Conservation (phyloP, 345 rosid species). For the Durio zibethinus region DNA sequence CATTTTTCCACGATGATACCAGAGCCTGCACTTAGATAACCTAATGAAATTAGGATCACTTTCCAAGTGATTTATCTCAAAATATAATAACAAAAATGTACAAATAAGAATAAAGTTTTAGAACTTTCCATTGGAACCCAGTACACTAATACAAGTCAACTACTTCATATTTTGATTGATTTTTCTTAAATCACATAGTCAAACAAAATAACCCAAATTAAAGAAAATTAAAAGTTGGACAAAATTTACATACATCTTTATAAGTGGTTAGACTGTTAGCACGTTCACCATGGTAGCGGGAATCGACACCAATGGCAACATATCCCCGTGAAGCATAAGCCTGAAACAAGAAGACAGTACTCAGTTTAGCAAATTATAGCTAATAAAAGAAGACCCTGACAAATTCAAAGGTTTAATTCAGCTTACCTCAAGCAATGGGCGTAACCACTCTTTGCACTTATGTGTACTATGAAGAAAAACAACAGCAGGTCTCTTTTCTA, state of each 20-base stretch:
- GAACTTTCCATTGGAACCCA: too few relatives aligned
- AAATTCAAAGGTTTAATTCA: too few relatives aligned
- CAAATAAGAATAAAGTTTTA: neutral
- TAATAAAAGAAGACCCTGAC: neutral
- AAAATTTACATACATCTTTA: constrained; percentile 42
- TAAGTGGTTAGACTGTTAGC: constrained; percentile 61
- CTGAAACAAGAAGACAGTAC: constrained; percentile 29
- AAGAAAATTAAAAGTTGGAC: neutral
- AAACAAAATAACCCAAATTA: neutral
- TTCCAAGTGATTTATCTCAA: neutral
- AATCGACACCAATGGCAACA: constrained; percentile 73
- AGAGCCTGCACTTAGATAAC: constrained; percentile 61
- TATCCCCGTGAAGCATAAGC: constrained; percentile 91
- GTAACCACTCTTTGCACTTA: constrained; percentile 80
- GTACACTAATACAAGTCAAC: neutral
- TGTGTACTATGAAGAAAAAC: constrained; percentile 83
- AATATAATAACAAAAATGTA: neutral
- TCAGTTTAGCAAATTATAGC: neutral
- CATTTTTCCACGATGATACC: constrained; percentile 76
- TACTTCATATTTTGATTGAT: neutral
- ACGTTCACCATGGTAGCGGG: constrained; percentile 93
- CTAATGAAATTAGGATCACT: constrained; percentile 1
- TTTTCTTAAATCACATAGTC: constrained; percentile 3
- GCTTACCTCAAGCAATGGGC: constrained; percentile 92
- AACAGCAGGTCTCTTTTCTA: constrained; percentile 58